phyloP scores from a whole-genome alignment of 768 basidiomycete species.

The Neoboletus brunneissimus region DNA sequence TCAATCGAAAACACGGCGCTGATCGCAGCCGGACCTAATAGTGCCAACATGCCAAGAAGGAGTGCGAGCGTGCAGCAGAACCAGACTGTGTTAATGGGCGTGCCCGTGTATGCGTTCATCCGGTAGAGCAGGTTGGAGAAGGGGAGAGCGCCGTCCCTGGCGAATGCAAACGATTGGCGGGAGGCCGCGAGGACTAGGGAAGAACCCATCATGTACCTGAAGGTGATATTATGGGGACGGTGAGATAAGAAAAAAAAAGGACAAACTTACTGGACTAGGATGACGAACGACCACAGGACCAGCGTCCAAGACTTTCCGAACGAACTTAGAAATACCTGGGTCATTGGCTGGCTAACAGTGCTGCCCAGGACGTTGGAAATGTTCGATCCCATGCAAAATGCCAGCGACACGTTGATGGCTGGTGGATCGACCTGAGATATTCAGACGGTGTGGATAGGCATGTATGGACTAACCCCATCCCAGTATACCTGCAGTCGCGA shows the following conservation, averaged over 20 bases:
- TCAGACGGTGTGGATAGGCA: background rate
- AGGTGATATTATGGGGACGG: background rate
- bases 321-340: constrained; percentile 38
- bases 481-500: constrained; percentile 43
- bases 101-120: constrained; percentile 47
- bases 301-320: constrained; percentile 42
- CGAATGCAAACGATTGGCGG: constrained; percentile 53
- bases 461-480: constrained; percentile 37
- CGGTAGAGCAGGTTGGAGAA: constrained; percentile 50
- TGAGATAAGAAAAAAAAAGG: background rate
- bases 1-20: constrained; percentile 52
- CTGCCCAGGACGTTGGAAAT: constrained; percentile 36
- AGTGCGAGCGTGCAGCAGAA: constrained; percentile 41
- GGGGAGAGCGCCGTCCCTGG: constrained; percentile 59
- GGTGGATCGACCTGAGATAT: background rate
- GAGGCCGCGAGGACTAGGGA: constrained; percentile 43
- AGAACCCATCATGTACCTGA: constrained; percentile 45
- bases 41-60: constrained; percentile 49
- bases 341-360: constrained; percentile 40
- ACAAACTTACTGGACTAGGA: constrained; percentile 41
- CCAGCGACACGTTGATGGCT: constrained; percentile 52
- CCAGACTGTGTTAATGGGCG: constrained; percentile 62
- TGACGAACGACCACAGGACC: constrained; percentile 51
- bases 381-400: constrained; percentile 57
- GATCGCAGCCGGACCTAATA: constrained; percentile 52